Conservation (phyloP, 306 rosid species). For the Heteromeles arbutifolia region DNA sequence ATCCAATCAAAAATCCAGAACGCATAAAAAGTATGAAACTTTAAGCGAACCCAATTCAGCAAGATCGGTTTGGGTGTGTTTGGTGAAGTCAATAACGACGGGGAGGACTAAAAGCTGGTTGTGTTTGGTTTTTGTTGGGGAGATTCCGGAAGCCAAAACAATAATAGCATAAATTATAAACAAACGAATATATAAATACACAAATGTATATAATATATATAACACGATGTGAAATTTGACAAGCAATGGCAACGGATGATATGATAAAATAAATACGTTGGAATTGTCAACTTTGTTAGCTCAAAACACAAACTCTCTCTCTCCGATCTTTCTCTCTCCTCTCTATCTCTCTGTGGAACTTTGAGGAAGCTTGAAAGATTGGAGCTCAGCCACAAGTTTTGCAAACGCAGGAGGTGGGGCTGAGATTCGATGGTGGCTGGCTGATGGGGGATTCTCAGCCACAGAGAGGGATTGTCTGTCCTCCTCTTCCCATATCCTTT, state of each 20-base stretch:
- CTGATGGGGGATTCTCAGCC: conserved; percentile 41
- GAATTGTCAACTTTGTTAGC: conserved; percentile 33
- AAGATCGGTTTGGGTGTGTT: not conserved
- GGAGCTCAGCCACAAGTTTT: conserved; percentile 58
- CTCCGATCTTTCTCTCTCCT: not conserved
- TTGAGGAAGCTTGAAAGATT: not conserved
- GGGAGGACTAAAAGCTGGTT: conserved; percentile 20
- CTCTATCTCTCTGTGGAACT: not conserved
- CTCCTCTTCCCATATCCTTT: too few relatives aligned
- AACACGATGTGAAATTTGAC: not conserved
- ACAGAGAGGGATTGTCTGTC: too few relatives aligned
- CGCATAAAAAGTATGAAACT: not conserved
- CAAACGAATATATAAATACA: not conserved
- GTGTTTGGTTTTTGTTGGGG: conserved; percentile 7
- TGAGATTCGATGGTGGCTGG: conserved; percentile 40
- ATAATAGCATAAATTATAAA: not conserved
- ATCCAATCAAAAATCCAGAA: not conserved
- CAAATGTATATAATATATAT: too few relatives aligned
- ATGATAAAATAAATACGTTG: conserved; percentile 1
- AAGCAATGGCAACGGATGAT: not conserved
- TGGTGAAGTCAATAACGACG: conserved; percentile 19
- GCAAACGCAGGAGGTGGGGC: conserved; percentile 31
- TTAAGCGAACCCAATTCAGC: conserved; percentile 32
- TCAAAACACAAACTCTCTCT: not conserved
- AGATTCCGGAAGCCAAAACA: conserved; percentile 1